Conservation (phyloP, 2,329 filamentous ascomycete genomes). For the Xenoacremonium recifei region DNA sequence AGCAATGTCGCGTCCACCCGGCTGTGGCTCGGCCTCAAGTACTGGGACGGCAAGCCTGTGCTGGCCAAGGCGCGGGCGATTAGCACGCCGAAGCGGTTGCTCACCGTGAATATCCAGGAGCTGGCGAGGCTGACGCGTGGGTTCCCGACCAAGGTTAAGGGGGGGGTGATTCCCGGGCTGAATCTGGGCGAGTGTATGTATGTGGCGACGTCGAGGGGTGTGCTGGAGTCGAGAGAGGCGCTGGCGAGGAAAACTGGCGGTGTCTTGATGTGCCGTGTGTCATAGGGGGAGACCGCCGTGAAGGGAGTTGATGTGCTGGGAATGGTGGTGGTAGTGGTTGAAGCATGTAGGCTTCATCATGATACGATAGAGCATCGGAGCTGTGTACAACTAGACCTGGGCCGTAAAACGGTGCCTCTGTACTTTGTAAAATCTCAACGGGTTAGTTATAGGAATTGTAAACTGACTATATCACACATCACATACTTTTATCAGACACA, state of each 20-base stretch:
- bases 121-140: constrained; percentile 69
- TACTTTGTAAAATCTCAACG: constrained; percentile 21
- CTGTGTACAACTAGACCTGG: constrained; percentile 26
- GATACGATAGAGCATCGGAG: constrained; percentile 20
- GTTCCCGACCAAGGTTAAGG: constrained; percentile 52
- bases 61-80: constrained; percentile 65
- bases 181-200: constrained; percentile 82
- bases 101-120: constrained; percentile 63
- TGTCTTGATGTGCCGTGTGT: constrained; percentile 70
- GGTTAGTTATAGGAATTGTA: constrained; percentile 5
- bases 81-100: constrained; percentile 70
- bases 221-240: constrained; percentile 81
- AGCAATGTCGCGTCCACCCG: constrained; percentile 72
- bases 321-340: constrained; percentile 1
- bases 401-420: constrained; percentile 15
- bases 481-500: too few relatives aligned
- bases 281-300: constrained; percentile 31
- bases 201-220: constrained; percentile 71
- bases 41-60: constrained; percentile 81
- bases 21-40: constrained; percentile 88
- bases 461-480: not conserved
- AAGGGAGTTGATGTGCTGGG: not conserved
- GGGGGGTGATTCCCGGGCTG: constrained; percentile 71
- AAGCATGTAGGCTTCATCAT: constrained; percentile 13
- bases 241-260: constrained; percentile 80